phyloP scores from a whole-genome alignment of 371 early-diverging fungal genomes.

The Dinochytrium kinnereticum region DNA sequence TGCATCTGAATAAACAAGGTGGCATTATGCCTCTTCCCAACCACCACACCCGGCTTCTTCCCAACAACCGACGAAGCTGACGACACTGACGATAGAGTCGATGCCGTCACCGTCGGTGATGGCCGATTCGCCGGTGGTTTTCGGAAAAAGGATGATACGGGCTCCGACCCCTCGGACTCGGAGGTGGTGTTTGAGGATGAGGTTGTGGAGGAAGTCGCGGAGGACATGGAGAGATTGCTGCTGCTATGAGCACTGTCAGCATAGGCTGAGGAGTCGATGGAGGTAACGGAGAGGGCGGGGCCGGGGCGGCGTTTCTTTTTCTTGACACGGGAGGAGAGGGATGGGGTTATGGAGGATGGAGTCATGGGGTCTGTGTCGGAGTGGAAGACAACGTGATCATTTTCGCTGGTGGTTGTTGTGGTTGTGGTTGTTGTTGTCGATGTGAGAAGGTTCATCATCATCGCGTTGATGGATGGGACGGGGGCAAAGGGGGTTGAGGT shows the following conservation, averaged over 20 bases:
- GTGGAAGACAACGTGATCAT: conserved; percentile 1
- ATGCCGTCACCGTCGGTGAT: not conserved
- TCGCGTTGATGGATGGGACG: not conserved
- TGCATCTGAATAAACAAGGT: conserved; percentile 48
- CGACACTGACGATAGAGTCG: not conserved
- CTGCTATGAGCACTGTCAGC: too few species aligned
- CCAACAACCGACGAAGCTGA: not conserved
- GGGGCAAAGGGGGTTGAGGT: not conserved
- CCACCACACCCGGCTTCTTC: not conserved
- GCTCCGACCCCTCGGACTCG: not conserved
- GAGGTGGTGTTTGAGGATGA: not conserved
- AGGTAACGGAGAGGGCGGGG: not conserved
- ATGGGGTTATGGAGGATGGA: not conserved
- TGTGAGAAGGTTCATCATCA: conserved; percentile 1
- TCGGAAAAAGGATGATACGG: not conserved
- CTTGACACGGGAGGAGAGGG: not conserved
- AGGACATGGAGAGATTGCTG: not conserved
- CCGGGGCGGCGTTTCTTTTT: not conserved
- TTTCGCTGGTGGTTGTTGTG: not conserved
- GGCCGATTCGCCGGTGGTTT: not conserved
- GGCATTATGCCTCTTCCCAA: conserved; percentile 31
- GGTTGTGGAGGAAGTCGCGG: not conserved
- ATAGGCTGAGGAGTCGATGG: not conserved
- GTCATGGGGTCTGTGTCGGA: not conserved
- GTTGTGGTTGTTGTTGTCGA: not conserved